phyloP scores from a whole-genome alignment of 140 eudicot genomes.

The Ambrosia hybrid region DNA sequence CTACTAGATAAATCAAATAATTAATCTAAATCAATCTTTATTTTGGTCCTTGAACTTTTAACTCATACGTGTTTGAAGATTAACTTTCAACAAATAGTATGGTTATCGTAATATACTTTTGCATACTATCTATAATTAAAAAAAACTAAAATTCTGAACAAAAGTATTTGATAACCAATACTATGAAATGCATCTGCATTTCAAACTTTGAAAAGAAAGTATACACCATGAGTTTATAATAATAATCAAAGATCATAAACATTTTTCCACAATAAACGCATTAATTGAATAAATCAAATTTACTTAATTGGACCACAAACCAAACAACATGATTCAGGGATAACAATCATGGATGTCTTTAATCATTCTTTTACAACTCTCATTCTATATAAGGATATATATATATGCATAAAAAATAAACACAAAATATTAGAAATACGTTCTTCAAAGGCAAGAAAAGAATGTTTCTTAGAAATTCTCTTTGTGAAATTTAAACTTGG shows the following conservation, averaged over 20 bases:
- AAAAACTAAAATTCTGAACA: too few species aligned
- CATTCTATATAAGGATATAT: neutral
- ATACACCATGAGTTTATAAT: slow-evolving; percentile 10
- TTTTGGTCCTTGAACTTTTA: too few species aligned
- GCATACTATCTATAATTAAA: too few species aligned
- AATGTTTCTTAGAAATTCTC: slow-evolving; percentile 49
- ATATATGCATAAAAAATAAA: neutral
- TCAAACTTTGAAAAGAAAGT: slow-evolving; percentile 5
- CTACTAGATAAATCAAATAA: too few species aligned
- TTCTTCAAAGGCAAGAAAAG: neutral
- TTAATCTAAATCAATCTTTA: too few species aligned
- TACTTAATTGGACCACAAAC: slow-evolving; percentile 20
- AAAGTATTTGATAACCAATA: too few species aligned
- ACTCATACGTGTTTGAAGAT: too few species aligned
- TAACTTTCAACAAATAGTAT: too few species aligned
- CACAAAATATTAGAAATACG: neutral
- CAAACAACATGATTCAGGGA: slow-evolving; percentile 21
- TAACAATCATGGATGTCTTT: slow-evolving; percentile 11
- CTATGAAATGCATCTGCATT: neutral
- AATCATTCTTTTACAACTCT: neutral
- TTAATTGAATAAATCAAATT: neutral
- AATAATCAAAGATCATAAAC: neutral
- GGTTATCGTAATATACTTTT: too few species aligned
- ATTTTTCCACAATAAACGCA: neutral
- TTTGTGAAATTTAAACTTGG: slow-evolving; percentile 79